A percentile compares a stretch with the other conserved stretches of the same genome.
Evolutionary conservation across 306 rosid genomes (phyloP).

Genomic region (Myrica gale): DNA sequence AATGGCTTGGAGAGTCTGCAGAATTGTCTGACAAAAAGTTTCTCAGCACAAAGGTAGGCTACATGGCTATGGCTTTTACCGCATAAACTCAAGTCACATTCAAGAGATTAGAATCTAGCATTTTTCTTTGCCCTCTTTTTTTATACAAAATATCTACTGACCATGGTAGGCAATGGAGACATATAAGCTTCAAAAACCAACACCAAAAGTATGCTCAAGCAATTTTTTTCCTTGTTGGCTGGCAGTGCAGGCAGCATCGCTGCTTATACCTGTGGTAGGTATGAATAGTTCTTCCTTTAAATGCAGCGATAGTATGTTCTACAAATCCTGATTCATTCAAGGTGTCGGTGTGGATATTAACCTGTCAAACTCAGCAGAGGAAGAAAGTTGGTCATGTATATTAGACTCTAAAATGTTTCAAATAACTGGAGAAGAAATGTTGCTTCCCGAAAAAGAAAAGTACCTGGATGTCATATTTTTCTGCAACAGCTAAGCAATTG

Average conservation of each 20-base stretch:
- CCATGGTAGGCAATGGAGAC: slow-evolving; percentile 4
- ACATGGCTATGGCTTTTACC: too few species aligned
- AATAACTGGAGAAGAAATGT: slow-evolving; percentile 1
- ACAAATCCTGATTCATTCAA: slow-evolving; percentile 93
- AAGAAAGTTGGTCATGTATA: slow-evolving; percentile 8
- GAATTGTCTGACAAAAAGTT: too few species aligned
- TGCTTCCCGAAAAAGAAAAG: slow-evolving; percentile 11
- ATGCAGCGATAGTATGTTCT: slow-evolving; percentile 81
- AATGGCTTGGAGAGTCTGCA: too few species aligned
- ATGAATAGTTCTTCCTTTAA: slow-evolving; percentile 90
- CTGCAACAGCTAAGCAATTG: slow-evolving; percentile 70
- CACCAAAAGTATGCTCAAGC: not conserved
- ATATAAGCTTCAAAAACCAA: not conserved
- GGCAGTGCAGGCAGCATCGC: not conserved
- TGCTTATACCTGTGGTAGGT: slow-evolving; percentile 78
- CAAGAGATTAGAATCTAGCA: not conserved
- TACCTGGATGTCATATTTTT: slow-evolving; percentile 77
- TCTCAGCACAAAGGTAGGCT: too few species aligned
- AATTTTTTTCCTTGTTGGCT: not conserved
- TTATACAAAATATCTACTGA: slow-evolving; percentile 2
- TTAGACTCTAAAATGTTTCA: slow-evolving; percentile 8
- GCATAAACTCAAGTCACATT: too few species aligned
- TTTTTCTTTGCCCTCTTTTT: not conserved
- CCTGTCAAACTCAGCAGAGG: slow-evolving; percentile 46
- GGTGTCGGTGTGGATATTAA: slow-evolving; percentile 94